These are phyloP conservation scores for Serendipita sp. DNA, from an alignment of 768 basidiomycete species.

Conservation along the genomic window DNA sequence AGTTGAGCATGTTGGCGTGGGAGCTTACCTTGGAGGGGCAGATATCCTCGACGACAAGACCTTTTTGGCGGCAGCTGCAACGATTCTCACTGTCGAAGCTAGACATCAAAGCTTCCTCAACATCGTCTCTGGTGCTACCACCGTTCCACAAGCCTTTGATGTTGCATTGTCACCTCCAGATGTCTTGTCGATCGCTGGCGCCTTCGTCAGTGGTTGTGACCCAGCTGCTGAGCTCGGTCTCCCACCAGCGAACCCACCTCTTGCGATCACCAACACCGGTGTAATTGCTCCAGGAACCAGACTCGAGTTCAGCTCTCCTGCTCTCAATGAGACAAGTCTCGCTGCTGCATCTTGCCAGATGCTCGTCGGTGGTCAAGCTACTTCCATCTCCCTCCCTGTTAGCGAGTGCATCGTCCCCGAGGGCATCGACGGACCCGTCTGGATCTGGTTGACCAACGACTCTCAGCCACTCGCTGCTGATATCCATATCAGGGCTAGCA, in stretches of 20 bases:
- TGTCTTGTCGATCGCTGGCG: conserved; percentile 49
- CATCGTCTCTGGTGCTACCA: conserved; percentile 35
- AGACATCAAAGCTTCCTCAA: conserved; percentile 70
- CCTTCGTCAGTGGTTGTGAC: conserved; percentile 56
- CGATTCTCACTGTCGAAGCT: conserved; percentile 67
- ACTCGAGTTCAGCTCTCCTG: conserved; percentile 45
- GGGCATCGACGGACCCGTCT: conserved; percentile 59
- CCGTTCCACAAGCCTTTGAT: conserved; percentile 58
- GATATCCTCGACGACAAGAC: conserved; percentile 42
- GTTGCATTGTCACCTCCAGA: conserved; percentile 51
- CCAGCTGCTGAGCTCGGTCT: conserved; percentile 18
- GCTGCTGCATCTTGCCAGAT: conserved; percentile 45
- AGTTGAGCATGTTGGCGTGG: conserved; percentile 60
- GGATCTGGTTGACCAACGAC: conserved; percentile 50
- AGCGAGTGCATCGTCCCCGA: conserved; percentile 44
- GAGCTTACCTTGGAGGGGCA: conserved; percentile 62
- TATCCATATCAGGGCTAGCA: background rate
- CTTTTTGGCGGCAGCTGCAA: conserved; percentile 47
- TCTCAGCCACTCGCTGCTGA: conserved; percentile 26
- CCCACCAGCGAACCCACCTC: conserved; percentile 36
- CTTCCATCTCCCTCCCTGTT: conserved; percentile 43
- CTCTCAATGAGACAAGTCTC: conserved; percentile 5
- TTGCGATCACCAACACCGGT: conserved; percentile 50
- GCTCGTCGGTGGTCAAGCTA: conserved; percentile 43
- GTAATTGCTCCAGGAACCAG: conserved; percentile 37